Percentiles rank a stretch among this genome's conserved stretches.
Evolutionary conservation across 805 yeast species (phyloP).

Genomic region (Spathaspora girioi): DNA sequence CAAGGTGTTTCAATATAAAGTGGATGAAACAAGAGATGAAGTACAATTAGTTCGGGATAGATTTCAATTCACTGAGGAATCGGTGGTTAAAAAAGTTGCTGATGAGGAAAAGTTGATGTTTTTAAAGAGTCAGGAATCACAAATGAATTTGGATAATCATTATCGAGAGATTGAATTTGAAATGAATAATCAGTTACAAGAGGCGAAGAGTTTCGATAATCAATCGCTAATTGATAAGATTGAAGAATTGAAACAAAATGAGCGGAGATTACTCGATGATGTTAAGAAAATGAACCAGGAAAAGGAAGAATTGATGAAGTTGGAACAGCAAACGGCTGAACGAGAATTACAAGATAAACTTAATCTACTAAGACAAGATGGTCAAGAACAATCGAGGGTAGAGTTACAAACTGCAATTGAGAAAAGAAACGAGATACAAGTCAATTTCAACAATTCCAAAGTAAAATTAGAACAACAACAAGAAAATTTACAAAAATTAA

Average conservation of each 20-base stretch:
- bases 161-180: conserved; percentile 31
- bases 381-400: conserved; percentile 4
- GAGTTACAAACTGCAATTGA: conserved; percentile 8
- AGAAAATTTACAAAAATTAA: neutral
- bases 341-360: conserved; percentile 18
- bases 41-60: neutral
- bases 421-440: conserved; percentile 3
- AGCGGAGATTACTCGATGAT: conserved; percentile 7
- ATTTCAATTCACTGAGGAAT: conserved; percentile 2
- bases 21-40: conserved; percentile 2
- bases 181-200: conserved; percentile 27
- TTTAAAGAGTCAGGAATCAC: conserved; percentile 26
- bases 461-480: conserved; percentile 1
- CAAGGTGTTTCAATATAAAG: neutral
- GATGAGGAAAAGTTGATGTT: conserved; percentile 26
- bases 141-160: conserved; percentile 21
- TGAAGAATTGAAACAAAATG: conserved; percentile 10
- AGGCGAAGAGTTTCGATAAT: conserved; percentile 21
- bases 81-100: conserved; percentile 24
- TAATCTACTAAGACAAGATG: conserved; percentile 20
- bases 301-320: conserved; percentile 14
- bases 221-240: conserved; percentile 17
- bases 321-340: conserved; percentile 20
- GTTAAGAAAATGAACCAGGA: conserved; percentile 12
- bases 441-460: conserved; percentile 1